Conservation (phyloP, 2,329 filamentous ascomycete species). For the Ampelomyces quisqualis region DNA sequence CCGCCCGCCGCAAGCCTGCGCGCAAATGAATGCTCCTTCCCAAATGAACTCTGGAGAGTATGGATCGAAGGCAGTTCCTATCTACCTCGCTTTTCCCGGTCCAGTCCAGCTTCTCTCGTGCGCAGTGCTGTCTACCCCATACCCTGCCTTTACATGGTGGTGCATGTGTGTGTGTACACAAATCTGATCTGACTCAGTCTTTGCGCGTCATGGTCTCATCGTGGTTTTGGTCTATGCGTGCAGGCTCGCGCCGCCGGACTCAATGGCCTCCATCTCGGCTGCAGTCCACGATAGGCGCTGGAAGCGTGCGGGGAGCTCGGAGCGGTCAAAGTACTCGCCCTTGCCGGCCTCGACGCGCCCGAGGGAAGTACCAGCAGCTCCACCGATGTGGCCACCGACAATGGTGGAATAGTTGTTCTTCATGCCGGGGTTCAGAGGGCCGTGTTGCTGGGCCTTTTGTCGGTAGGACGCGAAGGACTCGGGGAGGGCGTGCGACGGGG, state of each 20-base stretch:
- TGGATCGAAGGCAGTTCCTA: slow-evolving; percentile 26
- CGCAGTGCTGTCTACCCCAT: slow-evolving; percentile 2
- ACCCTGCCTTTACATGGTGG: slow-evolving; percentile 11
- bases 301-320: slow-evolving; percentile 83
- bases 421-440: slow-evolving; percentile 57
- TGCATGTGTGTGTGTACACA: slow-evolving; percentile 26
- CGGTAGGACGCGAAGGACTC: slow-evolving; percentile 74
- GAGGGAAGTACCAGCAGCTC: slow-evolving; percentile 65
- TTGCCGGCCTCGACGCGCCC: slow-evolving; percentile 69
- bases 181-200: slow-evolving; percentile 11
- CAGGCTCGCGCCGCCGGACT: slow-evolving; percentile 82
- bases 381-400: slow-evolving; percentile 53
- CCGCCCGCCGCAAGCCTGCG: slow-evolving; percentile 6
- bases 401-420: slow-evolving; percentile 26
- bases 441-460: slow-evolving; percentile 75
- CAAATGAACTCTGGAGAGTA: slow-evolving; percentile 31
- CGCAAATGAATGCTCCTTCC: slow-evolving; percentile 14
- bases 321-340: slow-evolving; percentile 84
- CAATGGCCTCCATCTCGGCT: slow-evolving; percentile 91
- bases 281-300: slow-evolving; percentile 69
- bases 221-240: slow-evolving; percentile 47
- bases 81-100: slow-evolving; percentile 22
- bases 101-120: slow-evolving; percentile 5
- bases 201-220: slow-evolving; percentile 15
- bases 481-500: slow-evolving; percentile 65